These are phyloP conservation scores for Noccaea bulbosa DNA, from an alignment of 345 rosid genomes.

Conservation along the genomic window DNA sequence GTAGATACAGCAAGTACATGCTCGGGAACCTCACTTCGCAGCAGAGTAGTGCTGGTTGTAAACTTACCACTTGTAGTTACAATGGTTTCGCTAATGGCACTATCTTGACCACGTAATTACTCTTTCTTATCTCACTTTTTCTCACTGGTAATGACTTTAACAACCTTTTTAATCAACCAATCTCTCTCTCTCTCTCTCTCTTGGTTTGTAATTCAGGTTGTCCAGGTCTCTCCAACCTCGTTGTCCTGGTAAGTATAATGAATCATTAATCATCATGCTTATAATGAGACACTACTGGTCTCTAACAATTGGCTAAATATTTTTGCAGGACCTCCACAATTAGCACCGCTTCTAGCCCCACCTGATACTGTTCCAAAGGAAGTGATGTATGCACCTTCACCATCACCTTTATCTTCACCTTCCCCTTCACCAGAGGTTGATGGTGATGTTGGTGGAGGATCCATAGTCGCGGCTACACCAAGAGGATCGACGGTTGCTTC, in stretches of 20 bases:
- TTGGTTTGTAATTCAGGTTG: constrained; percentile 53
- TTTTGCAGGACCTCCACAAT: constrained; percentile 71
- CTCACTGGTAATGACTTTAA: not conserved
- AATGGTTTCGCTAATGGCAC: constrained; percentile 80
- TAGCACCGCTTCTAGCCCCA: constrained; percentile 75
- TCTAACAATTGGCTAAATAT: constrained; percentile 12
- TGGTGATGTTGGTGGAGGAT: constrained; percentile 43
- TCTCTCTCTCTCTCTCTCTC: constrained; percentile 7
- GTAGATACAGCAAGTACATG: constrained; percentile 82
- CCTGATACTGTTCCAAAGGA: constrained; percentile 67
- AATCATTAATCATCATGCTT: not conserved
- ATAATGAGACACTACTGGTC: not conserved
- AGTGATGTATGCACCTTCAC: constrained; percentile 57
- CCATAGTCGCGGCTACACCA: constrained; percentile 47
- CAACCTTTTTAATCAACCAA: not conserved
- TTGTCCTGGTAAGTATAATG: constrained; percentile 70
- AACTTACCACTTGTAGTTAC: constrained; percentile 77
- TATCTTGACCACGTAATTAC: constrained; percentile 67
- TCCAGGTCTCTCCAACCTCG: constrained; percentile 83
- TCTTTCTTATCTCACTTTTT: not conserved
- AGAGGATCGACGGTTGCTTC: constrained; percentile 54
- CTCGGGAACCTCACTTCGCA: constrained; percentile 72
- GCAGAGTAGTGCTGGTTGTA: constrained; percentile 89
- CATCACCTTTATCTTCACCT: constrained; percentile 34
- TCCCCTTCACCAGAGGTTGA: constrained; percentile 36